Evolutionary conservation across 2,329 filamentous ascomycete species (phyloP).

Genomic region (Colletotrichum tabaci): DNA sequence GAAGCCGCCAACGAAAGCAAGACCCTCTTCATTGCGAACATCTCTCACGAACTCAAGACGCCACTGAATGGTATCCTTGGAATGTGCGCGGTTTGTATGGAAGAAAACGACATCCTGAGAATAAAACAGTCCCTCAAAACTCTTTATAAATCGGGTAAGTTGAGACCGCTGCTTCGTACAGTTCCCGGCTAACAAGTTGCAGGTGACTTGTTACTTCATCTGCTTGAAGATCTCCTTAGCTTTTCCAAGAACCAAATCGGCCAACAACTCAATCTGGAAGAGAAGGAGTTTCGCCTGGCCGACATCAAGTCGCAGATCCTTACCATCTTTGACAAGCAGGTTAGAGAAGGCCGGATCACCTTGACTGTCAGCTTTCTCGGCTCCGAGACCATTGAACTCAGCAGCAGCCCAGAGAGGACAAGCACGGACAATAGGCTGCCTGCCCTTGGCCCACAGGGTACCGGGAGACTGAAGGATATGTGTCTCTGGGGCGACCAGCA

Average conservation of each 20-base stretch:
- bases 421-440: slow-evolving; percentile 58
- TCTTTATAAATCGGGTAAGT: slow-evolving; percentile 83
- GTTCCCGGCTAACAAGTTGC: slow-evolving; percentile 23
- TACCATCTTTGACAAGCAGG: slow-evolving; percentile 92
- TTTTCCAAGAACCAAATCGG: slow-evolving; percentile 97
- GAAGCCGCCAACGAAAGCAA: slow-evolving; percentile 98
- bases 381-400: slow-evolving; percentile 51
- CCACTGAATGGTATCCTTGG: slow-evolving; percentile 96
- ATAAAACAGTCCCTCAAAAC: slow-evolving; percentile 89
- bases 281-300: slow-evolving; percentile 87
- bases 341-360: slow-evolving; percentile 82
- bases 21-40: slow-evolving; percentile 97
- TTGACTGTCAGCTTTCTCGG: slow-evolving; percentile 81
- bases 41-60: slow-evolving; percentile 89
- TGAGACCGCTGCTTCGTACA: too few species aligned
- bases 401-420: slow-evolving; percentile 47
- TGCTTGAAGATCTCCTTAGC: slow-evolving; percentile 89
- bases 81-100: slow-evolving; percentile 94
- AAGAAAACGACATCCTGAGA: slow-evolving; percentile 83
- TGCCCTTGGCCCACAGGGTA: slow-evolving; percentile 75
- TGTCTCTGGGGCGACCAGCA: slow-evolving; percentile 94
- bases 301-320: slow-evolving; percentile 87
- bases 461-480: slow-evolving; percentile 85
- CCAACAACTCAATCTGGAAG: slow-evolving; percentile 84
- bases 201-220: slow-evolving; percentile 83